Percentiles rank a stretch among this genome's conserved stretches.
Evolutionary conservation across 768 basidiomycete genomes (phyloP).

Genomic region (Suillus fuscotomentosus): DNA sequence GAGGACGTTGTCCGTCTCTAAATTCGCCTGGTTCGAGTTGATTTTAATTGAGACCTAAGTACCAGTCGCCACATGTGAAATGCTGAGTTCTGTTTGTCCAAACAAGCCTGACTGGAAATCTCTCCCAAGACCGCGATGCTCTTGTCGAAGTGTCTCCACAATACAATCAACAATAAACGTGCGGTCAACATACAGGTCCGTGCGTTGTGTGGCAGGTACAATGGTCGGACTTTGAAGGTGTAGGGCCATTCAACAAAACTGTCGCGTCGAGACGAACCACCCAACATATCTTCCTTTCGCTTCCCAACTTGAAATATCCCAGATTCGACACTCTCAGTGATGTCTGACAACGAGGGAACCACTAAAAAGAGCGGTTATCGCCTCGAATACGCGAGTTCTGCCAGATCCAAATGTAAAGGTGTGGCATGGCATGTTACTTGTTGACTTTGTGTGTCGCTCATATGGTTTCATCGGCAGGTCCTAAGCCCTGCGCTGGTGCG

Average conservation of each 20-base stretch:
- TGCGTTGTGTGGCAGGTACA: slow-evolving; percentile 30
- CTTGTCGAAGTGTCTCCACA: slow-evolving; percentile 5
- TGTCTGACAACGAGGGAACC: slow-evolving; percentile 36
- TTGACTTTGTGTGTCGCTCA: slow-evolving; percentile 24
- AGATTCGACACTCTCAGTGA: slow-evolving; percentile 21
- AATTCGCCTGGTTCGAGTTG: not conserved
- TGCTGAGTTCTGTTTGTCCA: slow-evolving; percentile 8
- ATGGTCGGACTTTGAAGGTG: slow-evolving; percentile 38
- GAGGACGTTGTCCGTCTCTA: not conserved
- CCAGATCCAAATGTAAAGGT: slow-evolving; percentile 78
- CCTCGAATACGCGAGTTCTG: slow-evolving; percentile 70
- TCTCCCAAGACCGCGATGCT: slow-evolving; percentile 2
- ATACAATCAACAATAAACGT: slow-evolving; percentile 18
- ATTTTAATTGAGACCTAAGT: not conserved
- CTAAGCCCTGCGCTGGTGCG: slow-evolving; percentile 74
- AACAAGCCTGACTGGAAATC: slow-evolving; percentile 4
- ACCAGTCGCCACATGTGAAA: not conserved
- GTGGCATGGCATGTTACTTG: slow-evolving; percentile 13
- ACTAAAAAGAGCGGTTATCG: slow-evolving; percentile 57
- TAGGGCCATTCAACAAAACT: slow-evolving; percentile 38
- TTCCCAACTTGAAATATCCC: slow-evolving; percentile 19
- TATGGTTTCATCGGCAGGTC: slow-evolving; percentile 44
- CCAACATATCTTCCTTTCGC: slow-evolving; percentile 30
- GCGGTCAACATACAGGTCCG: slow-evolving; percentile 32
- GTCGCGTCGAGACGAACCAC: slow-evolving; percentile 39